Conservation (phyloP, 805 yeast species). For the Pichia californica region DNA sequence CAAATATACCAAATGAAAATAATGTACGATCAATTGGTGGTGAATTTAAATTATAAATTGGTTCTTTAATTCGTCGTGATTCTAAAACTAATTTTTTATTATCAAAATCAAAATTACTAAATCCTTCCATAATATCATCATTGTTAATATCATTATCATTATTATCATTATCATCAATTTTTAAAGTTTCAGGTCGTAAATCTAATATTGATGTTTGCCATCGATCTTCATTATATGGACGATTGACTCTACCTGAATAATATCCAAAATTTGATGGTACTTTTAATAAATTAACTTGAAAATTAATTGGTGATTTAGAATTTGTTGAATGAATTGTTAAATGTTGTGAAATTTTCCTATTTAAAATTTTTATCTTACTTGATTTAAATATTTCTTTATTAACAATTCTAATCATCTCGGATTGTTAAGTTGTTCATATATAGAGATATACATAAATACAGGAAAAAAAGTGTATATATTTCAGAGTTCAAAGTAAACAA, state of each 20-base stretch:
- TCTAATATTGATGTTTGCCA: conserved; percentile 26
- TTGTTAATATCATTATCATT: neutral
- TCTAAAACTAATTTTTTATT: conserved; percentile 10
- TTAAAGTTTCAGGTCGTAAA: conserved; percentile 1
- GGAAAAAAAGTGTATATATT: too few relatives aligned
- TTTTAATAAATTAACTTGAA: conserved; percentile 50
- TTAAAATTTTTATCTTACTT: neutral
- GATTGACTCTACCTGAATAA: conserved; percentile 63
- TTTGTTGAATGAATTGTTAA: conserved; percentile 21
- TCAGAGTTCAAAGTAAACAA: too few relatives aligned
- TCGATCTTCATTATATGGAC: conserved; percentile 77
- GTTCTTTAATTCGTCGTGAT: conserved; percentile 10
- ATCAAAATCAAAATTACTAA: conserved; percentile 1
- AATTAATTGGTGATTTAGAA: conserved; percentile 22
- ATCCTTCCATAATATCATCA: neutral
- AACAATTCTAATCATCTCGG: too few relatives aligned
- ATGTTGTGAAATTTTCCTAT: conserved; percentile 24
- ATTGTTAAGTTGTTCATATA: too few relatives aligned
- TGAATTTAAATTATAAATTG: conserved; percentile 6
- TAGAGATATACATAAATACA: too few relatives aligned
- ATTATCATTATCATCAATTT: neutral
- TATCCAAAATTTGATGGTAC: conserved; percentile 80
- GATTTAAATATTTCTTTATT: too few relatives aligned
- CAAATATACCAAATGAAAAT: conserved; percentile 73
- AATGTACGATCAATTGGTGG: conserved; percentile 27